Evolutionary conservation across 2,329 filamentous ascomycete species (phyloP), one percentile per base, ranked within the genome.

Genomic region (Tolypocladium endophyticum): DNA sequence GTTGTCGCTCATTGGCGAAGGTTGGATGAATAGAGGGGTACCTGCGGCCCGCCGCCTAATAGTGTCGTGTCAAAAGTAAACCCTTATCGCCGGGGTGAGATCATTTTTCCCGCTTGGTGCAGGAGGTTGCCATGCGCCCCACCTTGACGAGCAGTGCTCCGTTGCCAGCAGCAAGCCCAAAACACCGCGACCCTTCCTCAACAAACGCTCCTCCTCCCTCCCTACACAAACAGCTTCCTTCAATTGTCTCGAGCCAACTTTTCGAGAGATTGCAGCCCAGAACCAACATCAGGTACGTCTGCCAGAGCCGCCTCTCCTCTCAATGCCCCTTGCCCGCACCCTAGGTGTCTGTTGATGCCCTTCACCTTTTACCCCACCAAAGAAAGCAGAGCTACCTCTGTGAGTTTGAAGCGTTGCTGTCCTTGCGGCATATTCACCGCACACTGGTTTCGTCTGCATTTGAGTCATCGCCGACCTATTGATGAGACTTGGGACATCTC

Each of bases 311-410:
- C 12, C 38, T 55, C 30, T 45, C 35, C 14, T 35, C 35, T 45
- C 33, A 18, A 58, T 35, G 38, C 38, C 36, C 12, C 33, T 58
- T 33, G 14, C 25, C 55, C 55, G 23, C 55, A 2, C 38, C 23
- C 12, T 16, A 6, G 55, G 28, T 47, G n/a, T 38, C 43, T 52
- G 38, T 35, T 30, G 50, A 53, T 35, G 50, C 18, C 50, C 25
- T 35, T 55, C 41, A 35, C 25, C 8, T 50, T 41, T 23, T n/a
- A 54, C 55, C 60, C 55, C 43, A 38, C 57, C 60, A 67, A 63
- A 67, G 65, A 67, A 64, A 67, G 65, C 61, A 61, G 60, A 53
- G 23, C 50, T 53, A 54, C 50, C 30, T 35, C 50, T 35, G n/a
- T 18, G 25, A 30, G 59, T 55, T 33, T 36, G 39, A 53, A 53